These are phyloP conservation scores for Bimuria novae-zelandiae DNA, from an alignment of 2,329 filamentous ascomycete species.

Conservation along the genomic window DNA sequence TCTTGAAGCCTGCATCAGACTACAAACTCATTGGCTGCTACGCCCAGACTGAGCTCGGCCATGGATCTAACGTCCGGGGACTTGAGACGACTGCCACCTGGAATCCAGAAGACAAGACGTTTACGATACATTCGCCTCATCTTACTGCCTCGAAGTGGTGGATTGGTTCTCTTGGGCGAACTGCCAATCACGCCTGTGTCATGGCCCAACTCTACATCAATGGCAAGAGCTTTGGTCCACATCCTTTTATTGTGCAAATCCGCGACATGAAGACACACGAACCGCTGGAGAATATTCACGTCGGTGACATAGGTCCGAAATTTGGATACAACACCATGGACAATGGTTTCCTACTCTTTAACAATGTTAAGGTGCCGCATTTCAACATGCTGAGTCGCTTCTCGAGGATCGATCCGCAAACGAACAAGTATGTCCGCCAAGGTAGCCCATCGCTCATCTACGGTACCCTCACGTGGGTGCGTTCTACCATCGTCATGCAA, in stretches of 20 bases:
- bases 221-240: slow-evolving; percentile 72
- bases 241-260: slow-evolving; percentile 79
- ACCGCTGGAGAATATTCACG: slow-evolving; percentile 61
- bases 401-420: slow-evolving; percentile 69
- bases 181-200: slow-evolving; percentile 76
- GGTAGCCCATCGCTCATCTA: slow-evolving; percentile 71
- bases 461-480: slow-evolving; percentile 76
- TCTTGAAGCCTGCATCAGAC: slow-evolving; percentile 68
- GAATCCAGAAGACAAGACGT: slow-evolving; percentile 74
- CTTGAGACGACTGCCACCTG: slow-evolving; percentile 75
- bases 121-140: slow-evolving; percentile 73
- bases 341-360: slow-evolving; percentile 79
- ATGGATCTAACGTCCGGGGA: slow-evolving; percentile 69
- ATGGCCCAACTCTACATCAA: slow-evolving; percentile 75
- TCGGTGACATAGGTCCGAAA: slow-evolving; percentile 82
- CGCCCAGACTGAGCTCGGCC: slow-evolving; percentile 79
- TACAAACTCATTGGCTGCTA: slow-evolving; percentile 80
- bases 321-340: slow-evolving; percentile 56
- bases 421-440: slow-evolving; percentile 69
- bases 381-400: slow-evolving; percentile 74
- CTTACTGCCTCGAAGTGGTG: slow-evolving; percentile 83
- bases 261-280: slow-evolving; percentile 57
- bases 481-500: slow-evolving; percentile 74
- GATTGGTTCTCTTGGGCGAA: slow-evolving; percentile 77
- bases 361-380: slow-evolving; percentile 75